Conservation (phyloP, 2,329 filamentous ascomycete genomes). For the Leptodontidium sp. region DNA sequence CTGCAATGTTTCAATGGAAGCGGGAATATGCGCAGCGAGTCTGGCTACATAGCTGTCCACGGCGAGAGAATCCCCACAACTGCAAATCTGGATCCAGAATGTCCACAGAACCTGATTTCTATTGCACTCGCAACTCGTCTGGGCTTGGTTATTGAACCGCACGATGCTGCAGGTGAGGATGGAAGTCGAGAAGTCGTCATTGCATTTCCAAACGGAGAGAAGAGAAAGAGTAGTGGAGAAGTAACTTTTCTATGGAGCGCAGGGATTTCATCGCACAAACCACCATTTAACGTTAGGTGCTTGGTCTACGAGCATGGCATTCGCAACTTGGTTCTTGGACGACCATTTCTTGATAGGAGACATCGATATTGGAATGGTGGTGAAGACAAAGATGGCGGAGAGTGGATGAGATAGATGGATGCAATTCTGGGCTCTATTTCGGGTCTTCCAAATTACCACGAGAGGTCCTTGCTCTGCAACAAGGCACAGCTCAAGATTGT, state of each 20-base stretch:
- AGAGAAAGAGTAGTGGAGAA: not conserved
- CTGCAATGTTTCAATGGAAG: constrained; percentile 5
- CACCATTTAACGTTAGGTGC: not conserved
- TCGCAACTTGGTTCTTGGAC: not conserved
- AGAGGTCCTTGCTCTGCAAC: too few species aligned
- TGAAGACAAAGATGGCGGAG: not conserved
- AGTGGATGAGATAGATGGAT: not conserved
- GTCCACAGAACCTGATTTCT: not conserved
- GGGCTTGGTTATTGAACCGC: not conserved
- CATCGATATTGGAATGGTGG: not conserved
- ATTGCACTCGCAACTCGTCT: not conserved
- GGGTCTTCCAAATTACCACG: too few species aligned
- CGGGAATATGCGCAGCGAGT: not conserved
- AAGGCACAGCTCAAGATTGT: too few species aligned
- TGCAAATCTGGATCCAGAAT: not conserved
- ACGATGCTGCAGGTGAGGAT: not conserved
- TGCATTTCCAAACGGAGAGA: not conserved
- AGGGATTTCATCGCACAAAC: not conserved
- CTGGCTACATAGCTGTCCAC: not conserved
- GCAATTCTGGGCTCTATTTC: too few species aligned
- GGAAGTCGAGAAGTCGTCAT: not conserved
- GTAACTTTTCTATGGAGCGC: not conserved
- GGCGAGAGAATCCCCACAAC: not conserved
- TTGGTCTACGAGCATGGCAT: not conserved
- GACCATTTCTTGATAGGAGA: not conserved